Evolutionary conservation across 352 stramenopile genomes (phyloP).

Genomic region (Blastocystis sp.): DNA sequence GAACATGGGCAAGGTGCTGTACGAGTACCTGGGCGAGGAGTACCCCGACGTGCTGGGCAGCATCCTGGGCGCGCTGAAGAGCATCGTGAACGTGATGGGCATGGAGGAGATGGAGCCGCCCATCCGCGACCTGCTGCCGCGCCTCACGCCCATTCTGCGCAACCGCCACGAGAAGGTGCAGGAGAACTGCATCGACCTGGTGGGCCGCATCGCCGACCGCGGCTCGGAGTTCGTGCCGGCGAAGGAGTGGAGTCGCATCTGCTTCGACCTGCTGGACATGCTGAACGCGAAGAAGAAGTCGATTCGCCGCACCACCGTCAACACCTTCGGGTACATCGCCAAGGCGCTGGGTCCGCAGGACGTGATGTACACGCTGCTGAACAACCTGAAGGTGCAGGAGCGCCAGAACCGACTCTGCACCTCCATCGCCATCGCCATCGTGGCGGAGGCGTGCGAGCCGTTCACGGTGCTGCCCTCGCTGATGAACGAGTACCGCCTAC

Average conservation of each 20-base stretch:
- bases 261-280: slow-evolving; percentile 98
- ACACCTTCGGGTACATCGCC: slow-evolving; percentile 99
- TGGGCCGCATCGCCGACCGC: slow-evolving; percentile 94
- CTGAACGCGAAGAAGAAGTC: slow-evolving; percentile 98
- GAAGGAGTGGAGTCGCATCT: slow-evolving; percentile 99
- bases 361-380: slow-evolving; percentile 94
- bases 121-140: slow-evolving; percentile 94
- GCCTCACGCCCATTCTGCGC: slow-evolving; percentile 72
- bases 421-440: slow-evolving; percentile 97
- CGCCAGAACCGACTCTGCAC: slow-evolving; percentile 97
- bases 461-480: slow-evolving; percentile 97
- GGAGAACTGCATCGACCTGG: slow-evolving; percentile 96
- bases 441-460: slow-evolving; percentile 95
- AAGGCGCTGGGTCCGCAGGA: slow-evolving; percentile 97
- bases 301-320: slow-evolving; percentile 93
- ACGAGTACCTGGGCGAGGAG: slow-evolving; percentile 98
- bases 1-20: slow-evolving; percentile 96
- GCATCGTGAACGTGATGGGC: slow-evolving; percentile 98
- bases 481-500: slow-evolving; percentile 99
- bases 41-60: slow-evolving; percentile 96
- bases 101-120: slow-evolving; percentile 99
- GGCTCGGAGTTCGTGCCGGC: slow-evolving; percentile 93
- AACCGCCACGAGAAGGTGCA: slow-evolving; percentile 99
- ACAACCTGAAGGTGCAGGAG: slow-evolving; percentile 99
- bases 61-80: slow-evolving; percentile 93